Evolutionary conservation across 495 filamentous ascomycete species (phyloP).

Genomic region (Chaetomium cochliodes): DNA sequence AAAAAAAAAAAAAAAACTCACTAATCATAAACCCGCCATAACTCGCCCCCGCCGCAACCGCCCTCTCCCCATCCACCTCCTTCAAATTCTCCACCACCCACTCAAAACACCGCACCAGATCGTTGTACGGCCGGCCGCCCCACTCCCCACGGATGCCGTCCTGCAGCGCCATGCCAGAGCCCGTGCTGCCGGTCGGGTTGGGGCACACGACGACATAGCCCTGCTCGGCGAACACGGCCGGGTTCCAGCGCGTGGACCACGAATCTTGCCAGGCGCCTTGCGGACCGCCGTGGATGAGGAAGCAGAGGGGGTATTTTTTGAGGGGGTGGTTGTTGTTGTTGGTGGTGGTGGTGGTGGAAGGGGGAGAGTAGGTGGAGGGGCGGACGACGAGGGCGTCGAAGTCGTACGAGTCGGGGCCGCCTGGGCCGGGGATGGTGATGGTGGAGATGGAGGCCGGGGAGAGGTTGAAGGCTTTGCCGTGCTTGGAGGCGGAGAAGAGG

Average conservation of each 20-base stretch:
- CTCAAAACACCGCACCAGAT: slow-evolving; percentile 77
- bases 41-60: slow-evolving; percentile 78
- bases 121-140: slow-evolving; percentile 77
- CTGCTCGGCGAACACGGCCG: slow-evolving; percentile 85
- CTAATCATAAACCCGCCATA: slow-evolving; percentile 90
- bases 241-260: slow-evolving; percentile 91
- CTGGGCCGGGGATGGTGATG: slow-evolving; percentile 62
- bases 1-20: slow-evolving; percentile 28
- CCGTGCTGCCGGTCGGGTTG: slow-evolving; percentile 84
- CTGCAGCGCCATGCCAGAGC: slow-evolving; percentile 77
- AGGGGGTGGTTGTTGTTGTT: slow-evolving; percentile 17
- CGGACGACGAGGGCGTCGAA: slow-evolving; percentile 81
- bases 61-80: slow-evolving; percentile 73
- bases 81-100: slow-evolving; percentile 67
- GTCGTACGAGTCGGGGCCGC: slow-evolving; percentile 48
- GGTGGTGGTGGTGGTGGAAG: no score
- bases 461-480: slow-evolving; percentile 70
- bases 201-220: slow-evolving; percentile 86
- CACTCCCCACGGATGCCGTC: slow-evolving; percentile 74
- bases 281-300: slow-evolving; percentile 85
- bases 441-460: slow-evolving; percentile 60
- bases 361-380: slow-evolving; percentile 71
- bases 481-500: slow-evolving; percentile 65
- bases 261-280: slow-evolving; percentile 80
- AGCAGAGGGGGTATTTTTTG: slow-evolving; percentile 76